Conservation (phyloP, 2,329 filamentous ascomycete species). For the Amylocarpus encephaloides region DNA sequence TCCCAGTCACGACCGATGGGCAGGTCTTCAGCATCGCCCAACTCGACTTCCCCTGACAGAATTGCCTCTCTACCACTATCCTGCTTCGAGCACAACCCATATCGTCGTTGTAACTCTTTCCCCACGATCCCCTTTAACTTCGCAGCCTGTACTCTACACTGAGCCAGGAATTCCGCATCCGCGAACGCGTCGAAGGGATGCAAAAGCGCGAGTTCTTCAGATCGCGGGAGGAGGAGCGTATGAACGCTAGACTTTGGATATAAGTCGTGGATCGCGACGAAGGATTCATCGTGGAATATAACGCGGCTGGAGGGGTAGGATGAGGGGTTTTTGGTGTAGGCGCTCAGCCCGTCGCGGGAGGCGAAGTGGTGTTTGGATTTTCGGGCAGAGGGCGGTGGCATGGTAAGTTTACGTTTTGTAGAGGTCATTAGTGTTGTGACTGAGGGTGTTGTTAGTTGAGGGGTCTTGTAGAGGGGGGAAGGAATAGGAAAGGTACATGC, state of each 20-base stretch:
- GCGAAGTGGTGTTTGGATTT: conserved; percentile 29
- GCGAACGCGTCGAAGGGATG: conserved; percentile 76
- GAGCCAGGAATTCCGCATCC: conserved; percentile 60
- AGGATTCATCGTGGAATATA: conserved; percentile 60
- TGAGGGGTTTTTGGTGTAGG: conserved; percentile 60
- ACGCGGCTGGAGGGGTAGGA: conserved; percentile 53
- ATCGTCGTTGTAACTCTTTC: conserved; percentile 64
- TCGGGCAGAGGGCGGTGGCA: conserved; percentile 6
- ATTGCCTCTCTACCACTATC: conserved; percentile 61
- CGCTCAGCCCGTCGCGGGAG: conserved; percentile 54
- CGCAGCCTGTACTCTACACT: conserved; percentile 53
- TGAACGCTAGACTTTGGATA: conserved; percentile 85
- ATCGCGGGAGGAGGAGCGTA: conserved; percentile 78
- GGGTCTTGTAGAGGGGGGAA: neutral
- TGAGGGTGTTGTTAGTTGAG: conserved; percentile 18
- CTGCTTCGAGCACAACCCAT: conserved; percentile 54
- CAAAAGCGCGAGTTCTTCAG: conserved; percentile 48
- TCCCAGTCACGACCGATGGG: conserved; percentile 74
- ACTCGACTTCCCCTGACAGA: conserved; percentile 50
- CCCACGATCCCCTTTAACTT: conserved; percentile 62
- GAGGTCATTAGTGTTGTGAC: conserved; percentile 47
- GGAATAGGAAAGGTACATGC: conserved; percentile 35
- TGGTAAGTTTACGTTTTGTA: conserved; percentile 18
- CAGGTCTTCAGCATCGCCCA: conserved; percentile 42
- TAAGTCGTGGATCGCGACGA: conserved; percentile 72